phyloP scores from a whole-genome alignment of 2,329 filamentous ascomycete species.

The Fusarium virguliforme region DNA sequence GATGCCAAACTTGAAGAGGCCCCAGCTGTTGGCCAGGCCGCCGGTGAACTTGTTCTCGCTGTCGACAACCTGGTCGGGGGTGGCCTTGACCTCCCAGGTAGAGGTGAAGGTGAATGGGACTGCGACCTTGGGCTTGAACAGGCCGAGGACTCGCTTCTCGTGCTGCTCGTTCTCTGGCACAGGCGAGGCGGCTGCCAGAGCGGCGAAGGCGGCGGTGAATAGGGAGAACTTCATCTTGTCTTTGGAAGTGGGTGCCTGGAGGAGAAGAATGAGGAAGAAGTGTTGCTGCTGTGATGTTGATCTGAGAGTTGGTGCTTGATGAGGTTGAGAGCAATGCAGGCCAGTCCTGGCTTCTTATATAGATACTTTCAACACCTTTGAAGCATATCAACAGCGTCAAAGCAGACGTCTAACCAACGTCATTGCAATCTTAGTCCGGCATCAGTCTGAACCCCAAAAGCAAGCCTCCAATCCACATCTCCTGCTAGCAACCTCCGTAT shows the following conservation, averaged over 20 bases:
- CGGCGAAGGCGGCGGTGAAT: constrained; percentile 42
- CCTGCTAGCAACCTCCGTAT: neutral
- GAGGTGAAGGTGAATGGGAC: constrained; percentile 63
- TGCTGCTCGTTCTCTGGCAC: constrained; percentile 43
- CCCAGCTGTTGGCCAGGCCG: constrained; percentile 62
- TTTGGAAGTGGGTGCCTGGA: neutral
- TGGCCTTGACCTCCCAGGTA: constrained; percentile 64
- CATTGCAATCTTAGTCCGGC: constrained; percentile 28
- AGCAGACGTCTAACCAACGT: constrained; percentile 15
- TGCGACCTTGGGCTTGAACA: constrained; percentile 37
- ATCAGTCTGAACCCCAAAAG: constrained; percentile 17
- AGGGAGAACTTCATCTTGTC: constrained; percentile 50
- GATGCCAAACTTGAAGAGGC: constrained; percentile 69
- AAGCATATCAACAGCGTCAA: constrained; percentile 5
- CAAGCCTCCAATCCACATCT: constrained; percentile 20
- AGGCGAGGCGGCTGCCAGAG: constrained; percentile 45
- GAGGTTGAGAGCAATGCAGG: neutral
- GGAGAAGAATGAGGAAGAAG: neutral
- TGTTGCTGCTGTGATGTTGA: constrained; percentile 4
- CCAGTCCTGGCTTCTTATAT: constrained; percentile 30
- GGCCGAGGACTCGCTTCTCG: constrained; percentile 37
- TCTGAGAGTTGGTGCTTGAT: constrained; percentile 18
- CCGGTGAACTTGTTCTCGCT: constrained; percentile 57
- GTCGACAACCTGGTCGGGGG: constrained; percentile 66
- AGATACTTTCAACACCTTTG: constrained; percentile 6